A percentile compares a stretch with the other conserved stretches of the same genome.
Evolutionary conservation across 2,329 filamentous ascomycete genomes (phyloP).

Genomic region (Talaromyces marneffei): DNA sequence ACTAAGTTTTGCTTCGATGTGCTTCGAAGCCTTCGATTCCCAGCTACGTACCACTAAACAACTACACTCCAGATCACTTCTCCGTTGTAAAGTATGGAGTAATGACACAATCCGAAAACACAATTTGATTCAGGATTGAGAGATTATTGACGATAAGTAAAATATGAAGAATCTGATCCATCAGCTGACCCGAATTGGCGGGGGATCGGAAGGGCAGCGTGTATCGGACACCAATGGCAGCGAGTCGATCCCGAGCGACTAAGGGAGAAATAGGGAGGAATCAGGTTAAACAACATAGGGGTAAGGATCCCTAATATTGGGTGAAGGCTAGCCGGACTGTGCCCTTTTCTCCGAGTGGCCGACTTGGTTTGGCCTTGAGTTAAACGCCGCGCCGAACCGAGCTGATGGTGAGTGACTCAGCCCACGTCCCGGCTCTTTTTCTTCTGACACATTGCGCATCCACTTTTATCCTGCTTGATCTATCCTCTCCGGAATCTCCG

Average conservation of each 20-base stretch:
- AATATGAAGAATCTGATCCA: neutral
- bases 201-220: neutral
- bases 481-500: neutral
- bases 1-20: neutral
- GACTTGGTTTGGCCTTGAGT: no score
- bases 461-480: neutral
- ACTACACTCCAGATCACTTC: no score
- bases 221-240: neutral
- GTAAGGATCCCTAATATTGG: neutral
- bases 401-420: neutral
- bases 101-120: neutral
- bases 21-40: neutral
- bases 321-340: neutral
- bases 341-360: conserved; percentile 4
- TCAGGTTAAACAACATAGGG: neutral
- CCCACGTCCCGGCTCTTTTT: conserved; percentile 4
- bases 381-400: neutral
- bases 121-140: neutral
- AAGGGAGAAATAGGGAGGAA: conserved; percentile 5
- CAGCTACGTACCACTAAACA: no score
- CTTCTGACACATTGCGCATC: neutral
- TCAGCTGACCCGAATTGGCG: conserved; percentile 8
- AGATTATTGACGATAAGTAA: neutral
- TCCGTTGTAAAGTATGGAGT: no score
- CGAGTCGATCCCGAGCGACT: neutral